A percentile compares a stretch with the other conserved stretches of the same genome.
These are phyloP conservation scores for Diplodia scrobiculata DNA, from an alignment of 2,329 filamentous ascomycete species.

Conservation along the genomic window DNA sequence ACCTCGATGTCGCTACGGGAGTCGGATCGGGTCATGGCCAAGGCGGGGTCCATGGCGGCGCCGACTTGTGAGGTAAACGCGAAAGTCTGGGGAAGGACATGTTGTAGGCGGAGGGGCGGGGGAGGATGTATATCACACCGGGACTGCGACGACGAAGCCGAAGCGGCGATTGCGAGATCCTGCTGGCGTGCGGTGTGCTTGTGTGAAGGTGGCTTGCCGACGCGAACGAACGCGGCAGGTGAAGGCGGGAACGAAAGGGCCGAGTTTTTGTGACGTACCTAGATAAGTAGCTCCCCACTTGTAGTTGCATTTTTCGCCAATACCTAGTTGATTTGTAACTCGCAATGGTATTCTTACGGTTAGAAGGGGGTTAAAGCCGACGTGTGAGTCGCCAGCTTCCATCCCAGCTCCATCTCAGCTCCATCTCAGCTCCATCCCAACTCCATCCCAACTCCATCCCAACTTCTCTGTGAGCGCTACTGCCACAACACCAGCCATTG, in stretches of 20 bases:
- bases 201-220: slow-evolving; percentile 17
- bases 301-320: not conserved
- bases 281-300: too few species aligned
- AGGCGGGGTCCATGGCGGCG: too few species aligned
- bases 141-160: not conserved
- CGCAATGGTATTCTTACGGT: not conserved
- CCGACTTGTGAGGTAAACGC: not conserved
- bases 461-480: not conserved
- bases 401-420: too few species aligned
- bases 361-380: not conserved
- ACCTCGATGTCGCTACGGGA: slow-evolving; percentile 1
- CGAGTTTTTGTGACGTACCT: not conserved
- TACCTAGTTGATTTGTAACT: not conserved
- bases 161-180: slow-evolving; percentile 1
- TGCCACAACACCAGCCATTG: not conserved
- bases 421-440: not conserved
- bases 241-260: not conserved
- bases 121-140: not conserved
- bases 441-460: too few species aligned
- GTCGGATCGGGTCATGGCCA: not conserved
- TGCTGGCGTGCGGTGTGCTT: not conserved
- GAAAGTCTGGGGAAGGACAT: not conserved
- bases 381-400: not conserved
- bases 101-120: not conserved
- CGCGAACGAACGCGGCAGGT: not conserved